Evolutionary conservation across 2,329 filamentous ascomycete genomes (phyloP).

Genomic region (Pseudogymnoascus sp.): DNA sequence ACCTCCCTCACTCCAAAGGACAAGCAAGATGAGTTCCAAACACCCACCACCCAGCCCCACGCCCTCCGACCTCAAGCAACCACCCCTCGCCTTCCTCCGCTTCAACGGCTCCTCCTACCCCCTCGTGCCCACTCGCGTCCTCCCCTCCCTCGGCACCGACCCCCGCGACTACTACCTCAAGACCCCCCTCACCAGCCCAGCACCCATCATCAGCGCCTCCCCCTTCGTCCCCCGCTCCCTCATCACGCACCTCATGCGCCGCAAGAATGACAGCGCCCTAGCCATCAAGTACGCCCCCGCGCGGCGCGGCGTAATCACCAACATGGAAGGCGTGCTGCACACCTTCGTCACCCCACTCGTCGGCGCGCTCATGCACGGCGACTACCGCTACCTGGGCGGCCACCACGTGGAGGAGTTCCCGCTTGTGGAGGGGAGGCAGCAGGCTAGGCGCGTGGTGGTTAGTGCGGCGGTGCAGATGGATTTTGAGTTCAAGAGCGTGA

Average conservation of each 20-base stretch:
- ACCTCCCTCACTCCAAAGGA: not conserved
- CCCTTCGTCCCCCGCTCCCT: constrained; percentile 16
- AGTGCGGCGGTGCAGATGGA: constrained; percentile 22
- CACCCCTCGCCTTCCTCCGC: not conserved
- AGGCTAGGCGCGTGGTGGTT: constrained; percentile 19
- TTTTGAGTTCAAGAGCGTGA: constrained; percentile 20
- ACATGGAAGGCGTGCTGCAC: constrained; percentile 24
- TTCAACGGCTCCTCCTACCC: constrained; percentile 1
- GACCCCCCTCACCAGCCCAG: constrained; percentile 10
- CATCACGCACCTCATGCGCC: constrained; percentile 18
- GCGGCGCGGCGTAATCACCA: constrained; percentile 17
- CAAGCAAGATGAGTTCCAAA: not conserved
- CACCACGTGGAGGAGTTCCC: constrained; percentile 17
- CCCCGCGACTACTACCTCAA: constrained; percentile 14
- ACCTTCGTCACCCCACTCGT: constrained; percentile 21
- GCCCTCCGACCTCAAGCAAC: not conserved
- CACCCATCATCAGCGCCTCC: constrained; percentile 19
- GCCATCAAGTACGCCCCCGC: constrained; percentile 15
- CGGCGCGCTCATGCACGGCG: constrained; percentile 18
- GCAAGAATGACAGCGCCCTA: constrained; percentile 19
- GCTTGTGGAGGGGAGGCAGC: not conserved
- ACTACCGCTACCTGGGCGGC: constrained; percentile 17
- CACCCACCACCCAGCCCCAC: not conserved
- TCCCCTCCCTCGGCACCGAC: constrained; percentile 7
- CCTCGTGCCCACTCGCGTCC: constrained; percentile 7